Percentiles rank a stretch among this genome's conserved stretches.
Evolutionary conservation across 2,329 filamentous ascomycete genomes (phyloP).

Genomic region (Metarhizium guizhouense): DNA sequence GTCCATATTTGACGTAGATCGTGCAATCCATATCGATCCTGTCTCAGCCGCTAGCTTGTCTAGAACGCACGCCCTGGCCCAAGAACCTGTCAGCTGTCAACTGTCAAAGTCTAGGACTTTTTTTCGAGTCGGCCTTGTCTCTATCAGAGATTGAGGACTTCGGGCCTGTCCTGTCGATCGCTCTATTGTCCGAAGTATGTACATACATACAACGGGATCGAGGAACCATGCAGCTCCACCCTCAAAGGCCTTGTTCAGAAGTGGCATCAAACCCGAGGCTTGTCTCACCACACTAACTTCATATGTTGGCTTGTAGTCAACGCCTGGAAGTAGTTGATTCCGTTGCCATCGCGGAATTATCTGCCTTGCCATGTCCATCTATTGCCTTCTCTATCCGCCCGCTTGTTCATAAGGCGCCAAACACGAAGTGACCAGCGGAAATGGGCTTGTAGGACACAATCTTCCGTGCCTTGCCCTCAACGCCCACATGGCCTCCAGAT

Average conservation of each 20-base stretch:
- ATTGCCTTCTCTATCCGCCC: no score
- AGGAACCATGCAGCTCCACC: not conserved
- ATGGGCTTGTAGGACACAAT: not conserved
- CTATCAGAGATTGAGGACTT: not conserved
- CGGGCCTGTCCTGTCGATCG: not conserved
- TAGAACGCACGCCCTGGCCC: not conserved
- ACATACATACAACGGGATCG: not conserved
- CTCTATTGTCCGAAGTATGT: not conserved
- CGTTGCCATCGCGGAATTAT: not conserved
- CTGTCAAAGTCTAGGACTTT: not conserved
- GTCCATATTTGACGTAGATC: not conserved
- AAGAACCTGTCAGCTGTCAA: not conserved
- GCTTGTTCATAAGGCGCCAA: not conserved
- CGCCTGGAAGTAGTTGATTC: not conserved
- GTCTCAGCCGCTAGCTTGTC: not conserved
- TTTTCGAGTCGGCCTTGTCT: no score
- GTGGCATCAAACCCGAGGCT: not conserved
- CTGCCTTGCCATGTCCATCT: not conserved
- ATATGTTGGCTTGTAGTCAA: not conserved
- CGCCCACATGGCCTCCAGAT: not conserved
- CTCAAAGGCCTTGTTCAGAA: not conserved
- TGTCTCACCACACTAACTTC: not conserved
- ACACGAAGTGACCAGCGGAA: not conserved
- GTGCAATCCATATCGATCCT: not conserved
- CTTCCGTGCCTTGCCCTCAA: no score